phyloP scores from a whole-genome alignment of 2,329 filamentous ascomycete species.

The Sordariomycetes sp. region DNA sequence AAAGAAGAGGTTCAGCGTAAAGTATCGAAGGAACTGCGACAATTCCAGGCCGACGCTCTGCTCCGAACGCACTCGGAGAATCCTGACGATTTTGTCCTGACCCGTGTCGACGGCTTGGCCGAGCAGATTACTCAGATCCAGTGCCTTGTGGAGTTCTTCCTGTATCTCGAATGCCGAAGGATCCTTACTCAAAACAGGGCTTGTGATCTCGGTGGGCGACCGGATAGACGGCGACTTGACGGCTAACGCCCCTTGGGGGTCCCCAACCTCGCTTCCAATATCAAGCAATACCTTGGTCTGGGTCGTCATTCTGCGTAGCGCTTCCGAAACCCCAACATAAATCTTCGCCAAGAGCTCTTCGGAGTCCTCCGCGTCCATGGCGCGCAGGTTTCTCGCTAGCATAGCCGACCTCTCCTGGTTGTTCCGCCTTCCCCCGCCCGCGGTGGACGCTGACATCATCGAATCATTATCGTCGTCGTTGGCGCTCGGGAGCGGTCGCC shows the following conservation, averaged over 20 bases:
- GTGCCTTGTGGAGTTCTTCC: conserved; percentile 64
- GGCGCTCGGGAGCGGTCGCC: conserved; percentile 78
- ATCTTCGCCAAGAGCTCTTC: conserved; percentile 73
- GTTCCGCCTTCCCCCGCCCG: conserved; percentile 37
- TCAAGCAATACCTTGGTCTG: conserved; percentile 94
- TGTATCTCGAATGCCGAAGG: conserved; percentile 41
- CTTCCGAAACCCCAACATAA: conserved; percentile 82
- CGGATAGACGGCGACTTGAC: conserved; percentile 35
- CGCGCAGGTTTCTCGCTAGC: conserved; percentile 76
- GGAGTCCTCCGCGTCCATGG: conserved; percentile 72
- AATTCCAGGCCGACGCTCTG: conserved; percentile 60
- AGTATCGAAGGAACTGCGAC: conserved; percentile 67
- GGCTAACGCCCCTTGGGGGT: conserved; percentile 14
- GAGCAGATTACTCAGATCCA: conserved; percentile 69
- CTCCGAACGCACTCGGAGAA: conserved; percentile 67
- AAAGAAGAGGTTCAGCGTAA: conserved; percentile 72
- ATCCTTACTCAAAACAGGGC: conserved; percentile 26
- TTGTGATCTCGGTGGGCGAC: conserved; percentile 35
- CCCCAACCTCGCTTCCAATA: conserved; percentile 64
- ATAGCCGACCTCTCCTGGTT: conserved; percentile 86
- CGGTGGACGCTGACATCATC: conserved; percentile 74
- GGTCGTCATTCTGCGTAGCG: conserved; percentile 71
- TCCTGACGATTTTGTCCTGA: conserved; percentile 65
- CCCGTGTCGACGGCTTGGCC: conserved; percentile 73
- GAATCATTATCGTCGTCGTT: conserved; percentile 91